Base-by-base conservation (phyloP, 306 rosid species). In the Crataegus laevigata region DNA sequence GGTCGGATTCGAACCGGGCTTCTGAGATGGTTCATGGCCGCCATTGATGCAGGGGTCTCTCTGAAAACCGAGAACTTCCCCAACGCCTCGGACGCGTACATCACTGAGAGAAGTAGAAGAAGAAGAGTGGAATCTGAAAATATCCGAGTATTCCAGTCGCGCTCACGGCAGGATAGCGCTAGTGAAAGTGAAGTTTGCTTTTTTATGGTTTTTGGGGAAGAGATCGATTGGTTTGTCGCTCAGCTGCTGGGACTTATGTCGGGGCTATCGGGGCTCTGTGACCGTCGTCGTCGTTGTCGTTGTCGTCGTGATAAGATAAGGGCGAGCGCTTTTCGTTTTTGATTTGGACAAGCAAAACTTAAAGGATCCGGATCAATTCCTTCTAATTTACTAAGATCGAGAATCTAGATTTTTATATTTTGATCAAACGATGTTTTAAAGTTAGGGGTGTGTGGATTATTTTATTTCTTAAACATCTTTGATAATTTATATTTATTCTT, bases 71-170 rank as follows among this genome's bases (percentile, higher is more conserved):
- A 24, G 73, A 47, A 26, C 18, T 69, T 69, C 25, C 40, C 42
- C 24, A 69, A 47, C 28, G 76, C 30, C 72, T 86, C 84, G 25
- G 81, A n/a, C 21, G 79, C 67, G 36, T 73, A 80, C 91, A 90
- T 88, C 57, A 42, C 25, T 30, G 11, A 28, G 3, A 59, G 77
- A 1, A 73, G 66, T 8, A 29, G 58, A 1, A 5, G 66, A 34
- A 58, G 67, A 28, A 24, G 34, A 28, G 45, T 8, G 40, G 36
- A 24, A 70, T 32, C 18, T 26, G 13, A 51, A 66, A 60, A 67
- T 63, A 55, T 55, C 74, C 66, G 79, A 15, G 65, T n/a, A 17
- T 25, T 36, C 28, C 9, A 5, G 5, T 0, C 21, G 0, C 19
- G 10, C 24, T 15, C 13, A 59, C 42, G 19, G 12, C 36, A 25